Evolutionary conservation across 768 basidiomycete species (phyloP).

Genomic region (Cantharellus anzutake): DNA sequence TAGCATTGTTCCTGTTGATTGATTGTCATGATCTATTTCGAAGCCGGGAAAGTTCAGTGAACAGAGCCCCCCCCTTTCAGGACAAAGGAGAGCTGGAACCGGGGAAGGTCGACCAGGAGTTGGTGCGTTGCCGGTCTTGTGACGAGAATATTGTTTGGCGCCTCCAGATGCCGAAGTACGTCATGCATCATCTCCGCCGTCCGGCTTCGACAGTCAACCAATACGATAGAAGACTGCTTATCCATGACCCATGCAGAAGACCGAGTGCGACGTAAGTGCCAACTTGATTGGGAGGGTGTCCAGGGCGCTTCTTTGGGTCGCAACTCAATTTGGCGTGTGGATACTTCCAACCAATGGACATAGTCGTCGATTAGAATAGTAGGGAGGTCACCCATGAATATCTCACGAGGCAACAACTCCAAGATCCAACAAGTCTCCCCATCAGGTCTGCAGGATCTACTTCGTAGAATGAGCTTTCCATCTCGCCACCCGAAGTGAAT

Average conservation of each 20-base stretch:
- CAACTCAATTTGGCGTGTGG: neutral
- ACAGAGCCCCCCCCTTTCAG: conserved; percentile 21
- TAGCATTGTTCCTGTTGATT: conserved; percentile 23
- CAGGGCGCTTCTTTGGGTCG: neutral
- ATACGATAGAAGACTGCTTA: neutral
- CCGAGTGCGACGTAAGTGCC: neutral
- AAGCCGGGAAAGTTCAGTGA: conserved; percentile 23
- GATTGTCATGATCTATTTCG: conserved; percentile 20
- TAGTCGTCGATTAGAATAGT: neutral
- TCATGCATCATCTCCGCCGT: neutral
- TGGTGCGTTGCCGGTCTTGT: neutral
- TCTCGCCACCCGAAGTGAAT: neutral
- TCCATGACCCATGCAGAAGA: neutral
- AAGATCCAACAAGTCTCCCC: neutral
- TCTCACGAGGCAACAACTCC: neutral
- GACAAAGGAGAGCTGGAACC: conserved; percentile 22
- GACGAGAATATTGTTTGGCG: neutral
- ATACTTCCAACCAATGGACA: neutral
- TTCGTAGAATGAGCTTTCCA: neutral
- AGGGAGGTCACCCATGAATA: neutral
- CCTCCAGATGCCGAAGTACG: neutral
- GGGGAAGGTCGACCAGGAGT: conserved; percentile 18
- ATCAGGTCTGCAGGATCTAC: neutral
- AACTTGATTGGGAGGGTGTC: neutral
- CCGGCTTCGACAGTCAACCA: neutral